Conservation (phyloP, 257 asterid genomes). For the Nyctanthes arbortristis region DNA sequence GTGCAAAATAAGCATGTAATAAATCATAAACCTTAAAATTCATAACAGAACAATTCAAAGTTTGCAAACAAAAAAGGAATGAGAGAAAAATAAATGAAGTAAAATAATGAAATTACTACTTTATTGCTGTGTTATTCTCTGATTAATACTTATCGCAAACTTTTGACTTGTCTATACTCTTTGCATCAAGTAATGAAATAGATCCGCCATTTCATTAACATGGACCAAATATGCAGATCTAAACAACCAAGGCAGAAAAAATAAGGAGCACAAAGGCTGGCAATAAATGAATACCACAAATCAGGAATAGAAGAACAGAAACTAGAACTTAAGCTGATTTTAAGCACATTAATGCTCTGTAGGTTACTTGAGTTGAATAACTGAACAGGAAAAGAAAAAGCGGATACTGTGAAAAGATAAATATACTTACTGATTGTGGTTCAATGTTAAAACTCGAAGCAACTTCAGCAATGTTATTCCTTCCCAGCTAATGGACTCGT, state of each 20-base stretch:
- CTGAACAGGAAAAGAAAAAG: conserved; percentile 9
- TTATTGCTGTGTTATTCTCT: not conserved
- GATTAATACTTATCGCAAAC: not conserved
- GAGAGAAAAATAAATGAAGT: too few relatives aligned
- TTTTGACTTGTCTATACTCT: not conserved
- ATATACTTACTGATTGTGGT: conserved; percentile 58
- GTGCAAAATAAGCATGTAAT: too few relatives aligned
- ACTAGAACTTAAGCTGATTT: conserved; percentile 8
- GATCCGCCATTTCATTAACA: not conserved
- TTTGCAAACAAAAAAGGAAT: too few relatives aligned
- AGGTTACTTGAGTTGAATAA: not conserved
- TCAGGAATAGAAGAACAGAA: not conserved
- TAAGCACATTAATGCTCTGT: not conserved
- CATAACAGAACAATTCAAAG: too few relatives aligned
- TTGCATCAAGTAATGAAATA: not conserved
- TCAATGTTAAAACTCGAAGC: conserved; percentile 59
- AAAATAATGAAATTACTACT: too few relatives aligned
- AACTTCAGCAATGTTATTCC: conserved; percentile 64
- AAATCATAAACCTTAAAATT: too few relatives aligned
- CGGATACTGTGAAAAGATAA: conserved; percentile 18
- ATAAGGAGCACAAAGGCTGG: not conserved
- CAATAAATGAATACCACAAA: conserved; percentile 7
- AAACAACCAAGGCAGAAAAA: not conserved
- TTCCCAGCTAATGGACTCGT: conserved; percentile 71
- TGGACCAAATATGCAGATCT: not conserved